phyloP scores from a whole-genome alignment of 805 yeast genomes.

The Kluyveromyces aestuarii region DNA sequence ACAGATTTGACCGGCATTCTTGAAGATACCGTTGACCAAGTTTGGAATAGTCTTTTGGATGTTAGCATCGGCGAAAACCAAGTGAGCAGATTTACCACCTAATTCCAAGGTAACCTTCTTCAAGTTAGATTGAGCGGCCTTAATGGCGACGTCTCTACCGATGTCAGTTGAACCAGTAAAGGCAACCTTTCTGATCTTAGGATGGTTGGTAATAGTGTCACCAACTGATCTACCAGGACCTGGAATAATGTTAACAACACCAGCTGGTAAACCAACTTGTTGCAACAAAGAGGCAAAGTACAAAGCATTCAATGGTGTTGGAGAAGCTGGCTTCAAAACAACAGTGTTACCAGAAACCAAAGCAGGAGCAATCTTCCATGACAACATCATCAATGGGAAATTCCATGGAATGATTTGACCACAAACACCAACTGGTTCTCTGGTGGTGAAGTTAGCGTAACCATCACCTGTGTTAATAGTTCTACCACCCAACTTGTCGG shows the following conservation, averaged over 20 bases:
- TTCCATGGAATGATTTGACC: slow-evolving; percentile 85
- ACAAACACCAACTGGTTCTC: slow-evolving; percentile 74
- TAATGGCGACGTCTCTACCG: slow-evolving; percentile 62
- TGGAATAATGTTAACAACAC: slow-evolving; percentile 65
- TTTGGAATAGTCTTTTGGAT: slow-evolving; percentile 40
- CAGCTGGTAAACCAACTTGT: slow-evolving; percentile 66
- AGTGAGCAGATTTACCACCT: slow-evolving; percentile 78
- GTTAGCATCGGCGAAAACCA: slow-evolving; percentile 63
- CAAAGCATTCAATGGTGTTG: slow-evolving; percentile 67
- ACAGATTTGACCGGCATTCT: slow-evolving; percentile 77
- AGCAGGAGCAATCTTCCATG: slow-evolving; percentile 78
- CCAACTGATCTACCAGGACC: slow-evolving; percentile 73
- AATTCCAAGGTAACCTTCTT: slow-evolving; percentile 75
- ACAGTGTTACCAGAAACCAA: slow-evolving; percentile 68
- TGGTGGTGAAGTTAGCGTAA: slow-evolving; percentile 56
- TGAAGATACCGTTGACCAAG: slow-evolving; percentile 60
- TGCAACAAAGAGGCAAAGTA: slow-evolving; percentile 51
- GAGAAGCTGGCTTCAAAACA: slow-evolving; percentile 67
- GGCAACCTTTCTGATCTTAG: slow-evolving; percentile 63
- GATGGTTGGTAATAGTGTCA: slow-evolving; percentile 59
- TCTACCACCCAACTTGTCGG: slow-evolving; percentile 61
- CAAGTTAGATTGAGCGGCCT: slow-evolving; percentile 61
- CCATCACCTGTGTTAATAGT: slow-evolving; percentile 52
- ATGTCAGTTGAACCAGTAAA: slow-evolving; percentile 76
- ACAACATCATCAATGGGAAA: slow-evolving; percentile 70